Percentiles rank a stretch among this genome's conserved stretches.
Evolutionary conservation across 116 monocot genomes (phyloP).

Genomic region (Iris pallida): DNA sequence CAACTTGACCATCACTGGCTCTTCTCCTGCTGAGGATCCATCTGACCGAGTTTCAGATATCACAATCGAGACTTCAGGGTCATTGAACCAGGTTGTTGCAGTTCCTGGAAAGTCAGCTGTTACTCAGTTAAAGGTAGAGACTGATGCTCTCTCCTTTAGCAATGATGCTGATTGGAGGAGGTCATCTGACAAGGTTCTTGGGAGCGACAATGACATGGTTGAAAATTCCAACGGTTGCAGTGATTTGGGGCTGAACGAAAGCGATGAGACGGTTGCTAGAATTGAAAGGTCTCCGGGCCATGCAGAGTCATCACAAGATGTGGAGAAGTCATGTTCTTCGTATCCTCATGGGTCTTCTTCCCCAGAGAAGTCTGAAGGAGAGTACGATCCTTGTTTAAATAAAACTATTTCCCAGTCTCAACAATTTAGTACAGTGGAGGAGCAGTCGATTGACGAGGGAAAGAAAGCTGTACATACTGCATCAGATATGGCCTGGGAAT

Average conservation of each 20-base stretch:
- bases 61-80: conserved; percentile 19
- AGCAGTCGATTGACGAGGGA: conserved; percentile 6
- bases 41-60: conserved; percentile 34
- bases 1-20: conserved; percentile 11
- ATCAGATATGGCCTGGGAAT: conserved; percentile 25
- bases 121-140: conserved; percentile 24
- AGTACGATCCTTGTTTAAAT: conserved; percentile 20
- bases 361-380: conserved; percentile 31
- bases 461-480: conserved; percentile 1
- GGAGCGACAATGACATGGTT: conserved; percentile 7
- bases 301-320: conserved; percentile 7
- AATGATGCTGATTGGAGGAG: conserved; percentile 28
- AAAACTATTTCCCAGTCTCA: conserved; percentile 4
- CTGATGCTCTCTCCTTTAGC: conserved; percentile 26
- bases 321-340: conserved; percentile 26
- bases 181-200: conserved; percentile 15
- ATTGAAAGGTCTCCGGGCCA: conserved; percentile 5
- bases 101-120: conserved; percentile 7
- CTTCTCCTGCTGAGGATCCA: conserved; percentile 25
- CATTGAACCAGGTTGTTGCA: conserved; percentile 15
- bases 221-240: conserved; percentile 8
- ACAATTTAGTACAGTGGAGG: conserved; percentile 15
- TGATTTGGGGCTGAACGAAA: conserved; percentile 13
- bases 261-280: conserved; percentile 6
- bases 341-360: conserved; percentile 33